phyloP scores from a whole-genome alignment of 179 eudicot species.

The Amaranthus tricolor region DNA sequence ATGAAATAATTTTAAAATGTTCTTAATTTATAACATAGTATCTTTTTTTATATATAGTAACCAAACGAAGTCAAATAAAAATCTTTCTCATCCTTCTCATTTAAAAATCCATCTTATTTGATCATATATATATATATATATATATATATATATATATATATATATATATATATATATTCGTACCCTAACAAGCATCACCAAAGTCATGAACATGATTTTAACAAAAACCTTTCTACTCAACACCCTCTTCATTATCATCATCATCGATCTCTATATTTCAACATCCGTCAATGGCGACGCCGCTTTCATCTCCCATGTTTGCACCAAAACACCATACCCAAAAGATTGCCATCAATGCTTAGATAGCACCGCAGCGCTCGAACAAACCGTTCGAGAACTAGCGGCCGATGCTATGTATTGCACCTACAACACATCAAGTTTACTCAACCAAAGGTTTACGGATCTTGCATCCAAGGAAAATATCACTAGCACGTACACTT shows the following conservation, averaged over 20 bases:
- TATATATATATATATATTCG: too few relatives aligned
- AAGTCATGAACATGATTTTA: background rate
- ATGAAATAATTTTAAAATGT: too few relatives aligned
- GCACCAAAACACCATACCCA: conserved; percentile 6
- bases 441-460: background rate
- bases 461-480: background rate
- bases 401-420: conserved; percentile 1
- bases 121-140: too few relatives aligned
- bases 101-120: too few relatives aligned
- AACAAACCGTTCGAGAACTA: background rate
- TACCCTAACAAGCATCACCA: too few relatives aligned
- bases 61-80: too few relatives aligned
- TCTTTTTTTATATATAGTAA: too few relatives aligned
- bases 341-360: background rate
- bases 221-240: background rate
- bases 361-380: background rate
- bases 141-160: too few relatives aligned
- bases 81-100: too few relatives aligned
- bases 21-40: too few relatives aligned
- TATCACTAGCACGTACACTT: background rate
- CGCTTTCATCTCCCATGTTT: background rate
- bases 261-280: background rate
- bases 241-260: background rate
- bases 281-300: background rate
- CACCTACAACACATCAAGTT: background rate